A percentile compares a stretch with the other conserved stretches of the same genome.
These are phyloP conservation scores for Globisporangium splendens DNA, from an alignment of 352 stramenopile genomes.

Conservation along the genomic window DNA sequence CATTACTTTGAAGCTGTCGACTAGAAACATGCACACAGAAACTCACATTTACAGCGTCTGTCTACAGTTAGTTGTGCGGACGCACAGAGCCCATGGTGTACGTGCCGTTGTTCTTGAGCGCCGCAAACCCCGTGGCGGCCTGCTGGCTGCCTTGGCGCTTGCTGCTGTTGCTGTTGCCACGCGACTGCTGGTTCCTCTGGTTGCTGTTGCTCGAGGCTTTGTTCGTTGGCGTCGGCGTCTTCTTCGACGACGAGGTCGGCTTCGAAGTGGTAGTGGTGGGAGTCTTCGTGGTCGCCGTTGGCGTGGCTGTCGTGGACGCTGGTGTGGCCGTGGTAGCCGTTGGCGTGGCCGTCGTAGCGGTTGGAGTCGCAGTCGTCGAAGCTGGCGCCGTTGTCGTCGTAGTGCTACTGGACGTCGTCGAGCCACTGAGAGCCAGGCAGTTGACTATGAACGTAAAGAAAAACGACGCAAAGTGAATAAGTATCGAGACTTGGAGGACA, in stretches of 20 bases:
- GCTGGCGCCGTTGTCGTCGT: slow-evolving; percentile 4
- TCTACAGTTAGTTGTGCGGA: slow-evolving; percentile 3
- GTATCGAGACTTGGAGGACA: background rate
- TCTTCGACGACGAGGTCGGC: background rate
- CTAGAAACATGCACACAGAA: too few species aligned
- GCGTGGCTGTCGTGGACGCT: background rate
- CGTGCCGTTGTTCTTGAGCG: slow-evolving; percentile 2
- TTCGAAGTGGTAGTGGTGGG: slow-evolving; percentile 2
- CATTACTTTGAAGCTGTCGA: too few species aligned
- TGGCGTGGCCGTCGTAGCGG: slow-evolving; percentile 10
- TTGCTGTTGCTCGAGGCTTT: background rate
- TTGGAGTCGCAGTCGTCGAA: slow-evolving; percentile 12
- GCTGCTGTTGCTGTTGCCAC: slow-evolving; percentile 2
- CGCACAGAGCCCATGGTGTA: slow-evolving; percentile 10
- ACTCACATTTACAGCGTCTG: too few species aligned
- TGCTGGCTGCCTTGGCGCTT: slow-evolving; percentile 4
- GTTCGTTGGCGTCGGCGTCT: background rate
- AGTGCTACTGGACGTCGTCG: slow-evolving; percentile 11
- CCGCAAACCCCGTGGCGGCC: background rate
- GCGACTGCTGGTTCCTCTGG: background rate
- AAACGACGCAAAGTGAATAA: slow-evolving; percentile 11
- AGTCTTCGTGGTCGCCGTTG: background rate
- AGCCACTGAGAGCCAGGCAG: slow-evolving; percentile 10
- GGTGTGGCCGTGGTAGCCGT: slow-evolving; percentile 8
- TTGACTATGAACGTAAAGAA: slow-evolving; percentile 15